Percentiles rank a stretch among this genome's conserved stretches.
Conservation (phyloP, 306 rosid species). For the Rosa persica region DNA sequence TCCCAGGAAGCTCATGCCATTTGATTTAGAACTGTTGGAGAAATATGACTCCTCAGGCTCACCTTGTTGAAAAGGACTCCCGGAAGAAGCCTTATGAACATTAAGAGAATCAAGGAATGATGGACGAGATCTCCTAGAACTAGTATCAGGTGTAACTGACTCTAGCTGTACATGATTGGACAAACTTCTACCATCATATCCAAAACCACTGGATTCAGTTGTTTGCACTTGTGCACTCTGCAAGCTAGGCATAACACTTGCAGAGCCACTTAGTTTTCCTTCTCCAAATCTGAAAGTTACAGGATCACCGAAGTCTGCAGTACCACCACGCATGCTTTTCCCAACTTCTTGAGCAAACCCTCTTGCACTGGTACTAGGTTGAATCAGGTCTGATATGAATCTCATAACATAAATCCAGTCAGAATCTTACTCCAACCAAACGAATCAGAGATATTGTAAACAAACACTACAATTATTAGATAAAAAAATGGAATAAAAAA, state of each 20-base stretch:
- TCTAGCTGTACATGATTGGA: slow-evolving; percentile 44
- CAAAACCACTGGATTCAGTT: slow-evolving; percentile 40
- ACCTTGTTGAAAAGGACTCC: slow-evolving; percentile 44
- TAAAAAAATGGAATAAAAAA: slow-evolving; percentile 12
- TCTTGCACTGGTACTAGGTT: slow-evolving; percentile 21
- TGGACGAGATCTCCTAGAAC: slow-evolving; percentile 71
- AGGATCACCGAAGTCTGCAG: slow-evolving; percentile 39
- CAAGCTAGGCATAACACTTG: slow-evolving; percentile 34
- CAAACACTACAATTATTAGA: neutral
- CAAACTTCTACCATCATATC: slow-evolving; percentile 41
- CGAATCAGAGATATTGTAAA: slow-evolving; percentile 9
- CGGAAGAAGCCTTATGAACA: slow-evolving; percentile 51
- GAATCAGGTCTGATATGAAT: slow-evolving; percentile 31
- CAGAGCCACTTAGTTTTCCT: slow-evolving; percentile 34
- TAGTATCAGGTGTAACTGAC: slow-evolving; percentile 51
- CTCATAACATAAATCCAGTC: slow-evolving; percentile 21
- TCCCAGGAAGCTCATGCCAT: slow-evolving; percentile 39
- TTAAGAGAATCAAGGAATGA: slow-evolving; percentile 87
- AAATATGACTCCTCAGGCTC: slow-evolving; percentile 42
- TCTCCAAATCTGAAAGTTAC: slow-evolving; percentile 40
- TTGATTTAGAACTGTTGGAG: slow-evolving; percentile 42
- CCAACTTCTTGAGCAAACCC: slow-evolving; percentile 39
- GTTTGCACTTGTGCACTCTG: slow-evolving; percentile 41
- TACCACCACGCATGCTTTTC: slow-evolving; percentile 29
- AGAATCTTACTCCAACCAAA: slow-evolving; percentile 24